Conservation (phyloP, 2,329 filamentous ascomycete genomes). For the Alternaria arbusti region DNA sequence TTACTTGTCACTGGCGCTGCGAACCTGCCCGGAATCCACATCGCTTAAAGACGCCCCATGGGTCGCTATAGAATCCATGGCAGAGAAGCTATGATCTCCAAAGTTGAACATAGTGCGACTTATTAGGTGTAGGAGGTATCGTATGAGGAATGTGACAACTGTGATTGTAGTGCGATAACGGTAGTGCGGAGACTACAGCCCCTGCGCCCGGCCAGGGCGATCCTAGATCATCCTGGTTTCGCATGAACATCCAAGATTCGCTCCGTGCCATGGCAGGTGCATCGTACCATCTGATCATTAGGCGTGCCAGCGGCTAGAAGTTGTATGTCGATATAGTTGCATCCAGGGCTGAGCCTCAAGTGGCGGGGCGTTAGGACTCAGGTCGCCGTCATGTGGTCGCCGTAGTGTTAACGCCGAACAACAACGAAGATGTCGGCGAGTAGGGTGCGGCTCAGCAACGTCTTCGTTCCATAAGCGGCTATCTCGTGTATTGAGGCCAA, state of each 20-base stretch:
- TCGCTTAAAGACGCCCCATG: not conserved
- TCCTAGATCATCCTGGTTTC: not conserved
- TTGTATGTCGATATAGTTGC: not conserved
- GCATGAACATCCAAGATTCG: conserved; percentile 1
- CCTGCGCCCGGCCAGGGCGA: not conserved
- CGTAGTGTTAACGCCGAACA: not conserved
- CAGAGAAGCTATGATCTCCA: not conserved
- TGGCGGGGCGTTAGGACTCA: not conserved
- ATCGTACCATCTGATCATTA: not conserved
- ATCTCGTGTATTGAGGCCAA: not conserved
- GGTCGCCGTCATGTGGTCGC: not conserved
- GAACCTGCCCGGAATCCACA: not conserved
- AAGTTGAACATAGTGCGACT: not conserved
- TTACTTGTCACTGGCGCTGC: not conserved
- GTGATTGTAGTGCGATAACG: not conserved
- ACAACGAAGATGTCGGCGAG: not conserved
- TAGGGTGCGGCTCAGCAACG: not conserved
- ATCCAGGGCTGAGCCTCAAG: not conserved
- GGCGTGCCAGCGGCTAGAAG: not conserved
- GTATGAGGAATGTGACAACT: not conserved
- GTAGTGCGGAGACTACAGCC: not conserved
- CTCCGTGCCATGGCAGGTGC: not conserved
- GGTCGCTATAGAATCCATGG: not conserved
- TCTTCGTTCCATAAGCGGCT: not conserved
- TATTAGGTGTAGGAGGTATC: not conserved